Conservation (phyloP, 768 basidiomycete species). For the Tylopilus sp. region DNA sequence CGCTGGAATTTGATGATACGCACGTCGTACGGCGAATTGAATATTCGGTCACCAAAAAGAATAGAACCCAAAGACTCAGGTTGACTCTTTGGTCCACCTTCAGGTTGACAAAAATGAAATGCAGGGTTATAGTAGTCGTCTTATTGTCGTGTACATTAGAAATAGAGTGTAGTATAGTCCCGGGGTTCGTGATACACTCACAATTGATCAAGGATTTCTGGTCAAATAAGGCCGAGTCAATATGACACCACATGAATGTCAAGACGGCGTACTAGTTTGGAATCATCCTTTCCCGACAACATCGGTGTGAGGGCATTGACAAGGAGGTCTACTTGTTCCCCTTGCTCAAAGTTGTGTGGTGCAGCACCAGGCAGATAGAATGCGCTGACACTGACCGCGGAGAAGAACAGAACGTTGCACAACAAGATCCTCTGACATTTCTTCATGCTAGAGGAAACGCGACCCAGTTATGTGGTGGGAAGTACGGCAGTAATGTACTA, state of each 20-base stretch:
- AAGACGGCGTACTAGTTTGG: conserved; percentile 61
- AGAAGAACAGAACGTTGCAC: conserved; percentile 19
- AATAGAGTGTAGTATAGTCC: neutral
- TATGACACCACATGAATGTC: neutral
- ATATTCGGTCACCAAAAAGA: conserved; percentile 95
- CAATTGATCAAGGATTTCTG: conserved; percentile 93
- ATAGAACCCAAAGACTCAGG: conserved; percentile 91
- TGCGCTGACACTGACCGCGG: conserved; percentile 37
- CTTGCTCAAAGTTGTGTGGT: conserved; percentile 72
- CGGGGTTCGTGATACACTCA: conserved; percentile 28
- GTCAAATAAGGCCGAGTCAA: conserved; percentile 5
- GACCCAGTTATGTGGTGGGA: neutral
- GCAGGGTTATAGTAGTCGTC: conserved; percentile 92
- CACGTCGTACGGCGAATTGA: conserved; percentile 85
- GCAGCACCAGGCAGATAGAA: conserved; percentile 95
- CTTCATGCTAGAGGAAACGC: conserved; percentile 20
- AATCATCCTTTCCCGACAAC: conserved; percentile 60
- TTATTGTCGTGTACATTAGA: conserved; percentile 27
- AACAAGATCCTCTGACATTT: conserved; percentile 9
- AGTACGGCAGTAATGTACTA: neutral
- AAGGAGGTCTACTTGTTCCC: conserved; percentile 74
- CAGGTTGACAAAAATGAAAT: conserved; percentile 84
- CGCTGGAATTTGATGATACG: conserved; percentile 23
- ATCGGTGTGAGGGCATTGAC: conserved; percentile 92
- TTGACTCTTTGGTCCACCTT: conserved; percentile 65